Percentiles rank a stretch among this genome's conserved stretches.
These are phyloP conservation scores for Penicillium fuscoglaucum DNA, from an alignment of 2,329 filamentous ascomycete genomes.

Conservation along the genomic window DNA sequence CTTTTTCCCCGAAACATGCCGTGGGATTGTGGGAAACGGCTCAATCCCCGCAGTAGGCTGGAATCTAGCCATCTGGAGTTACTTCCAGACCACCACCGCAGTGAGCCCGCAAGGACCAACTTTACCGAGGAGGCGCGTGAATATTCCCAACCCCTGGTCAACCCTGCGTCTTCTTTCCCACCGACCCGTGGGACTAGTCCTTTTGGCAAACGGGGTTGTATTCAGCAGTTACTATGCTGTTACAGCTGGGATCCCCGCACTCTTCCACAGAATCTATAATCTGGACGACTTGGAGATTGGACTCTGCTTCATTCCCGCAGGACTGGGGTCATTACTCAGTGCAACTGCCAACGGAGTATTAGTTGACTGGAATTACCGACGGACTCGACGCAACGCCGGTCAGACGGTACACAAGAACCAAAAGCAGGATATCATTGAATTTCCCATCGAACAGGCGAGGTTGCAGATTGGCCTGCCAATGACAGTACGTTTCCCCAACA, in stretches of 20 bases:
- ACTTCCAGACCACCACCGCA: neutral
- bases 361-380: constrained; percentile 70
- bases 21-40: constrained; percentile 38
- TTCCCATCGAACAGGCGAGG: constrained; percentile 48
- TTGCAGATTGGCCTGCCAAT: constrained; percentile 36
- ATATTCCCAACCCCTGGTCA: constrained; percentile 34
- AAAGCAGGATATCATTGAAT: constrained; percentile 52
- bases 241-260: constrained; percentile 45
- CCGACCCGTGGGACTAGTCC: constrained; percentile 32
- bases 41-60: constrained; percentile 28
- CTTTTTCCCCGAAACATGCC: constrained; percentile 40
- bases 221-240: constrained; percentile 50
- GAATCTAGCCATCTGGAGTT: constrained; percentile 30
- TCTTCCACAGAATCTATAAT: constrained; percentile 45
- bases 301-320: constrained; percentile 35
- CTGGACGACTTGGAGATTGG: constrained; percentile 48
- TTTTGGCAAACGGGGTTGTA: constrained; percentile 41
- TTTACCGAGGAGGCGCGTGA: neutral
- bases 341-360: constrained; percentile 27
- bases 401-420: constrained; percentile 61
- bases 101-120: neutral
- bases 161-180: constrained; percentile 35
- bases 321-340: constrained; percentile 28
- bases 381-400: constrained; percentile 53
- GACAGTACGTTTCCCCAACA: constrained; percentile 6